Percentiles rank a stretch among this genome's conserved stretches.
These are phyloP conservation scores for Ramularia endophylla DNA, from an alignment of 2,329 filamentous ascomycete genomes.

Conservation along the genomic window DNA sequence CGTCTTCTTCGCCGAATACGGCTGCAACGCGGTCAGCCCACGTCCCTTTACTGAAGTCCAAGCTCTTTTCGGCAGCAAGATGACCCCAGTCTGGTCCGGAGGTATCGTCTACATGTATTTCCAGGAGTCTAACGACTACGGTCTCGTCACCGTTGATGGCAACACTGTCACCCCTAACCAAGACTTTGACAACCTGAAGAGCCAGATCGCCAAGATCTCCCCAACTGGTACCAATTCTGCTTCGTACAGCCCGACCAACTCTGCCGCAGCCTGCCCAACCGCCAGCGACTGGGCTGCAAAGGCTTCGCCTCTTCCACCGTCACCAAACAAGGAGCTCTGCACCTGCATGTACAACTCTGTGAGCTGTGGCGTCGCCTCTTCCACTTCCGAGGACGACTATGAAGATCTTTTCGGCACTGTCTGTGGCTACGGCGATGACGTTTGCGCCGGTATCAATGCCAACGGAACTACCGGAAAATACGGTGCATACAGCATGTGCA, in stretches of 20 bases:
- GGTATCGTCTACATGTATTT: conserved; percentile 99
- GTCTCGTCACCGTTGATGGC: conserved; percentile 60
- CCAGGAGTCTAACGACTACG: conserved; percentile 85
- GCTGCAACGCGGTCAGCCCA: conserved; percentile 71
- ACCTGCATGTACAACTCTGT: conserved; percentile 75
- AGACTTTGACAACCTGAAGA: conserved; percentile 69
- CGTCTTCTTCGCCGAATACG: conserved; percentile 98
- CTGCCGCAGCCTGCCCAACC: conserved; percentile 63
- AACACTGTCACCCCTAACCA: conserved; percentile 58
- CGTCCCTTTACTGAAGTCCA: conserved; percentile 81
- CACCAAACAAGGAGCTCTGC: conserved; percentile 73
- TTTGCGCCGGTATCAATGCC: conserved; percentile 63
- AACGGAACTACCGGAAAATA: conserved; percentile 64
- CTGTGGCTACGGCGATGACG: conserved; percentile 52
- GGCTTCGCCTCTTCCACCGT: conserved; percentile 65
- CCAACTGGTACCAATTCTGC: conserved; percentile 61
- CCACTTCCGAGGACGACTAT: conserved; percentile 54
- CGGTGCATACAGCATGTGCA: conserved; percentile 75
- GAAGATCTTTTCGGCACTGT: conserved; percentile 67
- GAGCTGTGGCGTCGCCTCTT: conserved; percentile 59
- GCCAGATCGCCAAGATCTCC: conserved; percentile 60
- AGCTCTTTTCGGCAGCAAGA: conserved; percentile 71
- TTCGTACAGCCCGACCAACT: conserved; percentile 70
- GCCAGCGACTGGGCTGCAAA: conserved; percentile 65
- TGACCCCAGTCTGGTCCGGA: conserved; percentile 85